Base-by-base conservation (phyloP, 73 alveolate genomes). In the Stentor coeruleus region DNA sequence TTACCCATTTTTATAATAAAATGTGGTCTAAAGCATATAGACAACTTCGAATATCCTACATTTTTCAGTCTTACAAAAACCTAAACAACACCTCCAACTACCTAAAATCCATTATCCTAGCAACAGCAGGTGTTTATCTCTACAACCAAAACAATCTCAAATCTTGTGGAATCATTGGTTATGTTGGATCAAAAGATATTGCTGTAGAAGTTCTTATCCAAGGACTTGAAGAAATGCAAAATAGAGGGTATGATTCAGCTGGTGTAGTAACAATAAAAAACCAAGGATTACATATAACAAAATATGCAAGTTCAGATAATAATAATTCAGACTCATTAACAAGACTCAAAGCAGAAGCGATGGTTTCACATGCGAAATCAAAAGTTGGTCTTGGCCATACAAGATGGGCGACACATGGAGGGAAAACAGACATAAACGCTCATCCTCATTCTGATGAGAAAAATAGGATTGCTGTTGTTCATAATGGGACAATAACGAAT, bases 391-490 rank as follows among this genome's bases (percentile, higher is more conserved):
- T 94, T 33, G 98, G 98, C 38, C 98, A 94, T 79, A 94, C 98
- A 39, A 80, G 98, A 73, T 94, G 98, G 98, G 98, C 98, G 3
- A 94, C 98, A 42, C 96, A 95, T 81, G 98, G 98, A 26, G 93
- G 92, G 35, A 92, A 92, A 82, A 93, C 96, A 28, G 97, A 90
- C 81, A 75, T 73, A 38, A 94, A 94, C 74, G 98, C 98, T 36
- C 98, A 94, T 87, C 98, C 98, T 74, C 98, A 94, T 84, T 88
- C 57, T 15, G 98, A 94, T 82, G 81, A 60, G 30, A 72, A 84
- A 11, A 86, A 91, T 15, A 86, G 95, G 58, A 77, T 92, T 31
- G 92, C 93, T 30, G 86, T 92, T 3, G 89, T 88, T 49, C 98
- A 94, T 82, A 94, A 94, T 84, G 98, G 98, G 15, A 83, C 96